Percentiles rank a stretch among this genome's conserved stretches.
Evolutionary conservation across 2,329 filamentous ascomycete genomes (phyloP).

Genomic region (Stromatinia cepivora): DNA sequence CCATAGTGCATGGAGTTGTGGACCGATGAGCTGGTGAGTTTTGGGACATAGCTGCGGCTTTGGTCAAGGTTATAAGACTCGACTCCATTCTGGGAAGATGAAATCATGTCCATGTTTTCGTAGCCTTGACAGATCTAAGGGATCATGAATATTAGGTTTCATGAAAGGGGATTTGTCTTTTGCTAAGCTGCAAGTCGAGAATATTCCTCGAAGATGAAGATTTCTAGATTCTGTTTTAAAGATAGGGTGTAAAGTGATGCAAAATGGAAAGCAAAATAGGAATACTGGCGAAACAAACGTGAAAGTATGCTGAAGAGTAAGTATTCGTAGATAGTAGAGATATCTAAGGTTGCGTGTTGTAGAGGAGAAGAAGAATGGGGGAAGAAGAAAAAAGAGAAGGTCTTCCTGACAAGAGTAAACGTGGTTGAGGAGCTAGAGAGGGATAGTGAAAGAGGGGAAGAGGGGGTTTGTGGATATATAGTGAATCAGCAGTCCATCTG

Average conservation of each 20-base stretch:
- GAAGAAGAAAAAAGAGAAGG: not conserved
- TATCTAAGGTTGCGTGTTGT: not conserved
- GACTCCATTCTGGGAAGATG: not conserved
- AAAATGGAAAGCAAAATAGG: not conserved
- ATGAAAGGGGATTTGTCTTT: not conserved
- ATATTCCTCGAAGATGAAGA: not conserved
- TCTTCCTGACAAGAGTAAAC: not conserved
- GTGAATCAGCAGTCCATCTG: not conserved
- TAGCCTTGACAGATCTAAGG: not conserved
- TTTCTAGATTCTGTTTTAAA: not conserved
- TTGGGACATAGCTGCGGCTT: not conserved
- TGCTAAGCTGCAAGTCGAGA: too few species aligned
- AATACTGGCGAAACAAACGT: not conserved
- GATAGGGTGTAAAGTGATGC: not conserved
- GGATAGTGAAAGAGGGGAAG: not conserved
- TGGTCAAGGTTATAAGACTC: not conserved
- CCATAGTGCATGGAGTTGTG: conserved; percentile 52
- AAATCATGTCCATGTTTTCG: not conserved
- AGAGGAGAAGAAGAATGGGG: not conserved
- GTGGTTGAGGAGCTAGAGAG: not conserved
- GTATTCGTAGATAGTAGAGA: not conserved
- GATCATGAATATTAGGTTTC: not conserved
- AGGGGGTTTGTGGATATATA: not conserved
- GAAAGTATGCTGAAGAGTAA: not conserved
- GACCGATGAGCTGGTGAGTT: not conserved